Conservation (phyloP, 179 eudicot species). For the Nepenthes alata region DNA sequence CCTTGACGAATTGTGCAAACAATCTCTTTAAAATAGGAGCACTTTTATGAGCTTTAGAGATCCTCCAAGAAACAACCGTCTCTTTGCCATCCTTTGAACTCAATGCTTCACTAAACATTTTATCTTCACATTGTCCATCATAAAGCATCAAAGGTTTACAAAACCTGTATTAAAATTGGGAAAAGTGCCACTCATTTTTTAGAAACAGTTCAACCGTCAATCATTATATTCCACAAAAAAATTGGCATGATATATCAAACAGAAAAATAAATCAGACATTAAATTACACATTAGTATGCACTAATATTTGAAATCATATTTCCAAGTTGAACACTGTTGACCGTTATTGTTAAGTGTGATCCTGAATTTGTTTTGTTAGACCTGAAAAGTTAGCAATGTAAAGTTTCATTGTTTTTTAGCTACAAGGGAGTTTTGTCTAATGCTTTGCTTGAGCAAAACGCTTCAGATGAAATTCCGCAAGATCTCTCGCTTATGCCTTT, state of each 20-base stretch:
- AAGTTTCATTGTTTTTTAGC: no score
- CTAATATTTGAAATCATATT: no score
- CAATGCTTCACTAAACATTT: slow-evolving; percentile 16
- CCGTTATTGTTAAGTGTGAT: no score
- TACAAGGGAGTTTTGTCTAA: no score
- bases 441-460: no score
- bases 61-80: slow-evolving; percentile 41
- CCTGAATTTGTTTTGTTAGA: no score
- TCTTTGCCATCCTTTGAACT: slow-evolving; percentile 23
- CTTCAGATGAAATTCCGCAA: no score
- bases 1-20: slow-evolving; percentile 67
- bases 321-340: no score
- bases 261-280: background rate
- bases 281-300: background rate
- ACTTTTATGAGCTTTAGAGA: slow-evolving; percentile 34
- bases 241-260: background rate
- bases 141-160: slow-evolving; percentile 55
- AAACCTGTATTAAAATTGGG: slow-evolving; percentile 40
- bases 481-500: no score
- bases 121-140: slow-evolving; percentile 22
- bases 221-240: background rate
- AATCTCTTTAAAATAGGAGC: slow-evolving; percentile 54
- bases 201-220: background rate
- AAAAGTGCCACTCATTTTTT: slow-evolving; percentile 1
- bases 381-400: no score